phyloP scores from a whole-genome alignment of 2,329 filamentous ascomycete genomes.

The Fusarium brevicatenulatum region DNA sequence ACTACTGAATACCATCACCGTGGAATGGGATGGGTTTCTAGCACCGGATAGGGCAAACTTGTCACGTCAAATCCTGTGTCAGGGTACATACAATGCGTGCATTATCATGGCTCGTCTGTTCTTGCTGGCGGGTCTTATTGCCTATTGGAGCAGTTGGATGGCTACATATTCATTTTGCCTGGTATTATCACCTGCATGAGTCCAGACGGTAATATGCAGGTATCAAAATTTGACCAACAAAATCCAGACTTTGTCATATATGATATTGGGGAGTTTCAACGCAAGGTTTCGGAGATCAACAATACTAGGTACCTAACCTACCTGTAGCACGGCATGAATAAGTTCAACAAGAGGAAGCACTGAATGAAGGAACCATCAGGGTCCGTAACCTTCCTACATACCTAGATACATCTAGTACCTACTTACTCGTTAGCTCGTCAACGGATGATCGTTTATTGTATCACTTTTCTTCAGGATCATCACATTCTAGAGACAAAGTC shows the following conservation, averaged over 20 bases:
- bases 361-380: conserved; percentile 8
- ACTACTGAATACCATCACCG: conserved; percentile 32
- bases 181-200: neutral
- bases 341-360: neutral
- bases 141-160: conserved; percentile 18
- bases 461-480: neutral
- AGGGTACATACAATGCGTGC: neutral
- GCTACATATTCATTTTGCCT: conserved; percentile 12
- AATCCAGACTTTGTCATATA: neutral
- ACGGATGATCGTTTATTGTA: conserved; percentile 2
- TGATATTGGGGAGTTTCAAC: neutral
- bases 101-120: conserved; percentile 4
- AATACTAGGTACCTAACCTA: neutral
- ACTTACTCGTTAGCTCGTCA: neutral
- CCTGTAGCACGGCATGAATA: neutral
- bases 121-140: conserved; percentile 2
- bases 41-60: conserved; percentile 35
- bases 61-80: neutral
- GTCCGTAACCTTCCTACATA: neutral
- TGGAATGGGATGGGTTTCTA: conserved; percentile 35
- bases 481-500: neutral
- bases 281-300: conserved; percentile 18
- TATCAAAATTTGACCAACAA: neutral
- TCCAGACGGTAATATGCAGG: neutral
- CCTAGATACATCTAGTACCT: neutral